Conservation (phyloP, 306 rosid genomes). For the Pyrus pyrifolia region DNA sequence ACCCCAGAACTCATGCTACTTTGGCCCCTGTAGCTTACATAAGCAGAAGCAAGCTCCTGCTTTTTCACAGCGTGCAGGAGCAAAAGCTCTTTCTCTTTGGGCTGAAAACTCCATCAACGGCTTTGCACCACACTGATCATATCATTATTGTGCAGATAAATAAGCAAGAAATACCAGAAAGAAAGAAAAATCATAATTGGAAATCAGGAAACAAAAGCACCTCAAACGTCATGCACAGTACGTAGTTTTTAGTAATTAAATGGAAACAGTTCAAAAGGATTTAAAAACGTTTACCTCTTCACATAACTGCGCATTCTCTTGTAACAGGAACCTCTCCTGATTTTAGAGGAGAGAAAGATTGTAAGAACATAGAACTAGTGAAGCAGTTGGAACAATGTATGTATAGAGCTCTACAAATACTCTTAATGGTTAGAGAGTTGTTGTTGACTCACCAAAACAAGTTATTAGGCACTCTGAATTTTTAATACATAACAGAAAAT, state of each 20-base stretch:
- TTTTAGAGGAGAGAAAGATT: background rate
- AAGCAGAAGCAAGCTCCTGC: background rate
- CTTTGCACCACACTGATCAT: constrained; percentile 1
- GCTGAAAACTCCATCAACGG: background rate
- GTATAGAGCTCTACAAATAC: too few species aligned
- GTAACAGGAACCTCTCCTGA: constrained; percentile 43
- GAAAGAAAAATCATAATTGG: background rate
- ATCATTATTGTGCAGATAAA: background rate
- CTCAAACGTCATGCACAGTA: background rate
- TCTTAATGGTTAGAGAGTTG: too few species aligned
- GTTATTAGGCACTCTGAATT: too few species aligned
- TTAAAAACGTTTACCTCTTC: constrained; percentile 29
- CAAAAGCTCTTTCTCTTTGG: constrained; percentile 9
- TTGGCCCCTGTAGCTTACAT: constrained; percentile 1
- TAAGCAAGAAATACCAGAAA: background rate
- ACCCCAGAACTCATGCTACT: constrained; percentile 19
- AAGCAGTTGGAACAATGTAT: background rate
- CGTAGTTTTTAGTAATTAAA: background rate
- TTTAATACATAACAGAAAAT: too few species aligned
- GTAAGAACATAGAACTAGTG: background rate
- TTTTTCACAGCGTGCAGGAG: background rate
- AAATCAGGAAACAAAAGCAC: background rate
- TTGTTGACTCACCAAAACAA: too few species aligned
- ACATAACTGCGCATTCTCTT: constrained; percentile 32
- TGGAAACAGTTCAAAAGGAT: background rate